Conservation (phyloP, 2,329 filamentous ascomycete genomes). For the Neonectria magnoliae region DNA sequence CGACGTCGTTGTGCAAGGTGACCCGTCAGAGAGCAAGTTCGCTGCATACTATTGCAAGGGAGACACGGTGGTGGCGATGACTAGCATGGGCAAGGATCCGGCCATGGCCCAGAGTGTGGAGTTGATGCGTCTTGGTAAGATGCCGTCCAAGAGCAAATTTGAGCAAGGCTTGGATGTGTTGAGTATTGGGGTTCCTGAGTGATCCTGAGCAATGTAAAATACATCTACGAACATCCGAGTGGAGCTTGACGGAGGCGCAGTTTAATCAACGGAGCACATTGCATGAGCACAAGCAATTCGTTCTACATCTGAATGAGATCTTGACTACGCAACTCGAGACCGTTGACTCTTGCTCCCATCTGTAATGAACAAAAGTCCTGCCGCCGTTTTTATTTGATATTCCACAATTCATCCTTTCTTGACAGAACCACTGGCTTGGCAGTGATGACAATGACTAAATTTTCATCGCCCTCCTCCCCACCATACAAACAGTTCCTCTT, state of each 20-base stretch:
- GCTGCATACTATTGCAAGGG: constrained; percentile 89
- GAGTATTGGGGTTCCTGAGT: constrained; percentile 48
- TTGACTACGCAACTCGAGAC: background rate
- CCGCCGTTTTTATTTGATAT: too few relatives aligned
- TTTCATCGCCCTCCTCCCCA: too few relatives aligned
- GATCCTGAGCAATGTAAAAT: background rate
- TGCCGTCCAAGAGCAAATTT: constrained; percentile 84
- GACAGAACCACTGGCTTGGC: too few relatives aligned
- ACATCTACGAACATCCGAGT: background rate
- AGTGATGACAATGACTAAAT: too few relatives aligned
- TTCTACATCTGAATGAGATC: background rate
- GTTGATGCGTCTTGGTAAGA: constrained; percentile 83
- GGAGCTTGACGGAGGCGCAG: background rate
- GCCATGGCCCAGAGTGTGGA: constrained; percentile 84
- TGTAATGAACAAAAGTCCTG: background rate
- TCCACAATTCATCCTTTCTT: too few relatives aligned
- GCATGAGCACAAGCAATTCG: too few relatives aligned
- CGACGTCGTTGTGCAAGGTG: constrained; percentile 82
- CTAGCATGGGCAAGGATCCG: constrained; percentile 90
- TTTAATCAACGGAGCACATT: background rate
- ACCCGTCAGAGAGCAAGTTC: constrained; percentile 82
- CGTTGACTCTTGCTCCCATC: too few relatives aligned
- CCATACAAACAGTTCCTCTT: too few relatives aligned
- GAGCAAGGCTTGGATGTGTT: constrained; percentile 67
- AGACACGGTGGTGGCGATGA: constrained; percentile 88